Conservation (phyloP, 345 rosid genomes). For the Euclidium syriacum region DNA sequence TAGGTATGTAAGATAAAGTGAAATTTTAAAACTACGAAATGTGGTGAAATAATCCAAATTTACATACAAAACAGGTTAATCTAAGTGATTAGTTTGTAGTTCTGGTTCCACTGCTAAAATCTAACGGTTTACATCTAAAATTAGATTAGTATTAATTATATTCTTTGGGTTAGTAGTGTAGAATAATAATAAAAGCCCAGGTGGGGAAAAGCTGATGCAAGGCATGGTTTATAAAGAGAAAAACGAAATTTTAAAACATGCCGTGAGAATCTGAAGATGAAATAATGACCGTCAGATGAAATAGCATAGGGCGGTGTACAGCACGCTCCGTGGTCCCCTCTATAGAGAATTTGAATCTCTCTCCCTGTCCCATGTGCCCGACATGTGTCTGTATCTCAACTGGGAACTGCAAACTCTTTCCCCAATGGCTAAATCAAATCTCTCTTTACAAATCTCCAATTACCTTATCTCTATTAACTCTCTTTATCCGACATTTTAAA, state of each 20-base stretch:
- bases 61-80: too few species aligned
- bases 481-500: slow-evolving; percentile 27
- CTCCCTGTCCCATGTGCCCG: slow-evolving; percentile 22
- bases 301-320: slow-evolving; percentile 20
- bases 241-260: neutral
- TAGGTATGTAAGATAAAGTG: too few species aligned
- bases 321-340: slow-evolving; percentile 46
- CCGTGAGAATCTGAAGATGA: neutral
- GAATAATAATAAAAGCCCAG: slow-evolving; percentile 14
- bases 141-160: neutral
- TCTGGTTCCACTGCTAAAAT: too few species aligned
- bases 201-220: slow-evolving; percentile 28
- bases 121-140: neutral
- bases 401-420: slow-evolving; percentile 13
- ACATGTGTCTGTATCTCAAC: slow-evolving; percentile 27
- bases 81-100: too few species aligned
- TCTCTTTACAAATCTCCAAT: slow-evolving; percentile 18
- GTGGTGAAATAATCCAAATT: too few species aligned
- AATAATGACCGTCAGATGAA: slow-evolving; percentile 24
- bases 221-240: slow-evolving; percentile 15
- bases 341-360: slow-evolving; percentile 1
- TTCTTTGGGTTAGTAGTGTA: neutral
- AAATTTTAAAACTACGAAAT: too few species aligned
- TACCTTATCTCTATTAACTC: neutral
- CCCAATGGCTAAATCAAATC: slow-evolving; percentile 17